Conservation (phyloP, 768 basidiomycete genomes). For the Tephrocybe sp. region DNA sequence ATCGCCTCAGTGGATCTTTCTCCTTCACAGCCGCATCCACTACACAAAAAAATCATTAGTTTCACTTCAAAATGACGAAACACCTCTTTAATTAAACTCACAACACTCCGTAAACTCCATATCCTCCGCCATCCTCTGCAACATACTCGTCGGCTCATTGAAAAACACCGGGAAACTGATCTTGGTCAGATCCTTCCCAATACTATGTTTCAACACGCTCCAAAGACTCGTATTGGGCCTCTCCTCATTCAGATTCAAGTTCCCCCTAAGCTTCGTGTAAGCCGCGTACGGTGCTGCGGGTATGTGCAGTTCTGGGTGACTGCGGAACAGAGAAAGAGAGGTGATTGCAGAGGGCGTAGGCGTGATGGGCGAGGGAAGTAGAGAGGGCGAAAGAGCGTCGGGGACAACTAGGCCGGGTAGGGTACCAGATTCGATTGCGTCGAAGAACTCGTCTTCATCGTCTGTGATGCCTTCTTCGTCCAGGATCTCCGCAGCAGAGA, state of each 20-base stretch:
- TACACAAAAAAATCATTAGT: constrained; percentile 23
- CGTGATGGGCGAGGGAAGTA: constrained; percentile 17
- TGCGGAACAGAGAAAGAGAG: not conserved
- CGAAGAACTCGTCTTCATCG: constrained; percentile 96
- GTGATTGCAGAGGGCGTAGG: constrained; percentile 1
- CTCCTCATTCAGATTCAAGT: constrained; percentile 69
- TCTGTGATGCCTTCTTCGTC: constrained; percentile 45
- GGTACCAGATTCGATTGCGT: constrained; percentile 85
- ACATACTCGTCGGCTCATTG: constrained; percentile 94
- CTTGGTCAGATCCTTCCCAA: constrained; percentile 95
- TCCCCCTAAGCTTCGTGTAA: constrained; percentile 60
- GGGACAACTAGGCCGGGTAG: constrained; percentile 75
- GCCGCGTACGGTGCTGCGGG: constrained; percentile 51
- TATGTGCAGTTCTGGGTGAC: not conserved
- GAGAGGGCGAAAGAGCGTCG: constrained; percentile 51
- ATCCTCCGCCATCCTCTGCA: constrained; percentile 97
- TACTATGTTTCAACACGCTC: constrained; percentile 92
- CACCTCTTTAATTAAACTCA: constrained; percentile 46
- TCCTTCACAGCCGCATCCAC: constrained; percentile 85
- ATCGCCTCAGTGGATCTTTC: constrained; percentile 70
- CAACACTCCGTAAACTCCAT: constrained; percentile 95
- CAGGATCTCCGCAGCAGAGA: constrained; percentile 13
- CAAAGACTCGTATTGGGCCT: constrained; percentile 88
- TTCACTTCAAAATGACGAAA: not conserved
- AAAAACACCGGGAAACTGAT: constrained; percentile 94